A percentile compares a stretch with the other conserved stretches of the same genome.
Evolutionary conservation across 176 grass and related monocot species (phyloP).

Genomic region (Puya raimondii): DNA sequence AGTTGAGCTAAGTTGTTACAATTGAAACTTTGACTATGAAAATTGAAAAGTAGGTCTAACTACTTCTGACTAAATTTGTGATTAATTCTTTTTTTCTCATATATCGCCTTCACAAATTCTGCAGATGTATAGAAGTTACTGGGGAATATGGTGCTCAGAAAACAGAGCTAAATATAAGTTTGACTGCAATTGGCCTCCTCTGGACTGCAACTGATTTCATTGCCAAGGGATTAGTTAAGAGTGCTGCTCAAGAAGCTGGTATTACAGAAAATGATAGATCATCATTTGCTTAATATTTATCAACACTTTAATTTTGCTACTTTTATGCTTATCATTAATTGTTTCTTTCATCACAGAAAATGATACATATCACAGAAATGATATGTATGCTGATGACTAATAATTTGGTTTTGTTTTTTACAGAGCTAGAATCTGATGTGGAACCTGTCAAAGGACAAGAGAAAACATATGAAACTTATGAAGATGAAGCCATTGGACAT

Average conservation of each 20-base stretch:
- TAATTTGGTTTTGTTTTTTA: neutral
- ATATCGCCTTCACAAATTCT: constrained; percentile 34
- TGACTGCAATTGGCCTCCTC: constrained; percentile 92
- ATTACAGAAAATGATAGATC: constrained; percentile 14
- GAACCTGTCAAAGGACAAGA: constrained; percentile 1
- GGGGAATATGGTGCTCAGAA: constrained; percentile 86
- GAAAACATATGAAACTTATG: neutral
- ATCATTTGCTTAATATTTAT: constrained; percentile 15
- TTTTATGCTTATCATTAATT: too few species aligned
- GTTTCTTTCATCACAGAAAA: neutral
- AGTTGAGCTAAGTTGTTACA: neutral
- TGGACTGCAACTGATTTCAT: constrained; percentile 96
- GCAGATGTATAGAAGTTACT: constrained; percentile 88
- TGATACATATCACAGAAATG: neutral
- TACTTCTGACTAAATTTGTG: neutral
- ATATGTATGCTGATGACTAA: neutral
- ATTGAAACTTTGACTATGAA: neutral
- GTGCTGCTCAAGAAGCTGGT: constrained; percentile 30
- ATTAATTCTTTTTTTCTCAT: constrained; percentile 22
- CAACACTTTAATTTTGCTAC: neutral
- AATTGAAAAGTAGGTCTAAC: neutral
- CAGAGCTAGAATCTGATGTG: constrained; percentile 23
- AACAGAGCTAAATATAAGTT: constrained; percentile 97
- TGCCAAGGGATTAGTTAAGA: constrained; percentile 73
- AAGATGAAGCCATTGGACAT: neutral